phyloP scores from a whole-genome alignment of 2,329 filamentous ascomycete species.

The Fusarium camptoceras region DNA sequence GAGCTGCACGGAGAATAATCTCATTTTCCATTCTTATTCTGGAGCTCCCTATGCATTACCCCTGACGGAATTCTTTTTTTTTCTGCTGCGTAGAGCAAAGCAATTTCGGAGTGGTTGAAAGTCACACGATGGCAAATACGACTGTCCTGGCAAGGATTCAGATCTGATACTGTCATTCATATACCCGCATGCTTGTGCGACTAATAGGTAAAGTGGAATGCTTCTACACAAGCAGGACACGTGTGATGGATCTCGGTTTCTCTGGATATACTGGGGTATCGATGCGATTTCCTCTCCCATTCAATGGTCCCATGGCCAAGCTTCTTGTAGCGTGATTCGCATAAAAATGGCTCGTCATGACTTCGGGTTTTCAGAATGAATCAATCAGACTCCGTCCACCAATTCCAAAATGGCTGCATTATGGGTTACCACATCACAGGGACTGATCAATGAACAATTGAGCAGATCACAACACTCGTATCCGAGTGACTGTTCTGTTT shows the following conservation, averaged over 20 bases:
- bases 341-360: neutral
- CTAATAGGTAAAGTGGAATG: accelerated
- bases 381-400: neutral
- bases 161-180: neutral
- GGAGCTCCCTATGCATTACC: neutral
- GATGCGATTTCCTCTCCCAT: neutral
- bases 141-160: neutral
- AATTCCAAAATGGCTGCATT: neutral
- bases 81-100: neutral
- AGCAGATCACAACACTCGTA: neutral
- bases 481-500: accelerated
- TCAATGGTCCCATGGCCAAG: accelerated
- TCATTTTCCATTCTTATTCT: neutral
- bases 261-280: neutral
- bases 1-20: neutral
- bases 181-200: neutral
- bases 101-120: neutral
- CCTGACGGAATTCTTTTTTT: neutral
- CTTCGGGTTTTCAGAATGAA: neutral
- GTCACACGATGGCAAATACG: neutral
- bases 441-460: neutral
- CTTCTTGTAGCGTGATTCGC: neutral
- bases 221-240: neutral
- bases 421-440: neutral
- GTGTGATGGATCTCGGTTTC: neutral